A percentile compares a stretch with the other conserved stretches of the same genome.
Conservation (phyloP, 2,329 filamentous ascomycete species). For the Dendrostoma leiphaemia region DNA sequence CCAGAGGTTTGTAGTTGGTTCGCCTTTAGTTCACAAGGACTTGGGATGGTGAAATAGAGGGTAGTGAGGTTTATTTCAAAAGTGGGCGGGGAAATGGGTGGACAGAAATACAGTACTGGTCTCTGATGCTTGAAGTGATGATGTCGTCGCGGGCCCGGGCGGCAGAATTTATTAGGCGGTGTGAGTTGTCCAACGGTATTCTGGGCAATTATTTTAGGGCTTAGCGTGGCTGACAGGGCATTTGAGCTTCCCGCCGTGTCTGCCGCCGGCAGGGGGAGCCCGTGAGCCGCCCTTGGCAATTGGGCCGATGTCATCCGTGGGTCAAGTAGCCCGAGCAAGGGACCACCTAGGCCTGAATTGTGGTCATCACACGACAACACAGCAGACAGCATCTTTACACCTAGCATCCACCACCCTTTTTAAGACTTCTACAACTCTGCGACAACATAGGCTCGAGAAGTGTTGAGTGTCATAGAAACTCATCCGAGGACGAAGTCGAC, state of each 20-base stretch:
- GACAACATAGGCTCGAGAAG: no score
- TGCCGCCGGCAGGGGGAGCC: background rate
- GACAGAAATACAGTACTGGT: no score
- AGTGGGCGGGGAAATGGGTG: background rate
- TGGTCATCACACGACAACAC: slow-evolving; percentile 8
- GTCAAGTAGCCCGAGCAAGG: slow-evolving; percentile 4
- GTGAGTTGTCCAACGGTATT: no score
- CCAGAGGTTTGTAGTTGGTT: no score
- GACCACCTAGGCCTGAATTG: background rate
- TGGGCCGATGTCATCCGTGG: background rate
- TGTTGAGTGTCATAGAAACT: no score
- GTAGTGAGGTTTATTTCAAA: no score
- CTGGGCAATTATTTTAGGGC: no score
- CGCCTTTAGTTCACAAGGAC: no score
- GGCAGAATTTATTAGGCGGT: slow-evolving; percentile 18
- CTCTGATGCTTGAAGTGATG: slow-evolving; percentile 2
- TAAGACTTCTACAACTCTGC: no score
- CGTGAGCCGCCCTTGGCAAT: no score
- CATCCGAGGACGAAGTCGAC: no score
- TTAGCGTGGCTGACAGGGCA: background rate
- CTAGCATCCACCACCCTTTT: background rate
- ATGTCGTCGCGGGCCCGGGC: background rate
- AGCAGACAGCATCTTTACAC: background rate
- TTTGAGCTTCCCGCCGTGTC: background rate
- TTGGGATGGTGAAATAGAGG: no score